Evolutionary conservation across 768 basidiomycete genomes (phyloP).

Genomic region (Mycena haematopus): DNA sequence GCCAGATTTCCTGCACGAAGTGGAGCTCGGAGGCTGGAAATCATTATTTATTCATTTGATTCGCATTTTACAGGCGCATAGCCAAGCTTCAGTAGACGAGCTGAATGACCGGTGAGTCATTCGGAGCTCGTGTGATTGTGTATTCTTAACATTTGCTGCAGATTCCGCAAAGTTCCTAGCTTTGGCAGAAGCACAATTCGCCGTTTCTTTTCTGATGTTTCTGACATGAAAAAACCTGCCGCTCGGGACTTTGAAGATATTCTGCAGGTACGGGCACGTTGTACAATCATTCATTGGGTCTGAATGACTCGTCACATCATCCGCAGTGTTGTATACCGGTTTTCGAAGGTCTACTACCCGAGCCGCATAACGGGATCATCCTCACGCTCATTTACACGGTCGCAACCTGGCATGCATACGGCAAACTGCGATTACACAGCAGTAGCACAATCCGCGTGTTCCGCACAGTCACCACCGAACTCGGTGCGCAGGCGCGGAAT

Average conservation of each 20-base stretch:
- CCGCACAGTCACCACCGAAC: background rate
- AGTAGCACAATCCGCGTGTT: too few species aligned
- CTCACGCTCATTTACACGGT: background rate
- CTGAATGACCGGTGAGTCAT: conserved; percentile 33
- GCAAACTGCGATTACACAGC: background rate
- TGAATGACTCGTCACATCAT: too few species aligned
- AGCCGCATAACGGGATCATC: background rate
- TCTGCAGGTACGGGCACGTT: conserved; percentile 29
- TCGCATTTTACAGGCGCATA: conserved; percentile 36
- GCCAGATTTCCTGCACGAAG: conserved; percentile 46
- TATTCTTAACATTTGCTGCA: conserved; percentile 7
- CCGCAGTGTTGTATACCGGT: background rate
- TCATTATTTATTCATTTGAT: conserved; percentile 43
- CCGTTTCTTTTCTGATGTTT: conserved; percentile 36
- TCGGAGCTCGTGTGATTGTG: too few species aligned
- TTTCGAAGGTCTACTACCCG: background rate
- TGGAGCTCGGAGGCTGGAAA: conserved; percentile 49
- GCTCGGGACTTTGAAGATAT: conserved; percentile 44
- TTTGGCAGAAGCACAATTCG: conserved; percentile 37
- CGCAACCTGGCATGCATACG: background rate
- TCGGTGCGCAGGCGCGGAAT: background rate
- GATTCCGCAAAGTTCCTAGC: conserved; percentile 29
- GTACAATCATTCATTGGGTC: background rate
- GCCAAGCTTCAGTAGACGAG: conserved; percentile 28
- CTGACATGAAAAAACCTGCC: conserved; percentile 38